These are phyloP conservation scores for Penstemon davidsonii DNA, from an alignment of 257 asterid species.

Conservation along the genomic window DNA sequence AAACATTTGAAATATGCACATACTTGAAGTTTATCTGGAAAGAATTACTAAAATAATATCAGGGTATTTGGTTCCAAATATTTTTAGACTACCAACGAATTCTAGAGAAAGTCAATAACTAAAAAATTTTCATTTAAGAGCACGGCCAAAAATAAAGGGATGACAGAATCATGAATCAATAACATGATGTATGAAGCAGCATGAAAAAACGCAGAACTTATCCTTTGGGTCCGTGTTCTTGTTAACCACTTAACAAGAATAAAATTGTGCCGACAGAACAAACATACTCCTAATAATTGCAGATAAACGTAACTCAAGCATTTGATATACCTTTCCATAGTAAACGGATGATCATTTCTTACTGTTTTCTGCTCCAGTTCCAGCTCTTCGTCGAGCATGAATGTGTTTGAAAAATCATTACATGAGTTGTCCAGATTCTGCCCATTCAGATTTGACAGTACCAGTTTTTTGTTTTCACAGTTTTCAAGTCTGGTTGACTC, in stretches of 20 bases:
- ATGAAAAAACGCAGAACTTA: conserved; percentile 2
- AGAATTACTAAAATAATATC: conserved; percentile 2
- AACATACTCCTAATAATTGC: conserved; percentile 7
- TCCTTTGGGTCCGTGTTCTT: conserved; percentile 19
- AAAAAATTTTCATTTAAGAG: too few relatives aligned
- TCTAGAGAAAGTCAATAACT: too few relatives aligned
- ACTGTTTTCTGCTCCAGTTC: conserved; percentile 57
- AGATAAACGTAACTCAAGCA: conserved; percentile 22
- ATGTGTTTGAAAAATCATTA: conserved; percentile 65
- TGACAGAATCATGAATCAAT: background rate
- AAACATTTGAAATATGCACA: background rate
- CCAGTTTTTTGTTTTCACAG: conserved; percentile 24
- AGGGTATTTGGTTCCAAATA: background rate
- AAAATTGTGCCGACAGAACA: background rate
- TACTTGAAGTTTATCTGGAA: background rate
- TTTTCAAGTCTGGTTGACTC: conserved; percentile 29
- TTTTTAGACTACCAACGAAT: background rate
- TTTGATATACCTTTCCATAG: conserved; percentile 51
- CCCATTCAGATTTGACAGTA: conserved; percentile 30
- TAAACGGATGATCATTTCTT: conserved; percentile 33
- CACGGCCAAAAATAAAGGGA: conserved; percentile 2
- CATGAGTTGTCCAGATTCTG: conserved; percentile 51
- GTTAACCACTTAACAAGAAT: conserved; percentile 8
- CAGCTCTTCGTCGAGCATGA: conserved; percentile 85
- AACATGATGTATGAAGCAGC: background rate